Base-by-base conservation (phyloP, 2,329 filamentous ascomycete species). In the Colletotrichum lupini region DNA sequence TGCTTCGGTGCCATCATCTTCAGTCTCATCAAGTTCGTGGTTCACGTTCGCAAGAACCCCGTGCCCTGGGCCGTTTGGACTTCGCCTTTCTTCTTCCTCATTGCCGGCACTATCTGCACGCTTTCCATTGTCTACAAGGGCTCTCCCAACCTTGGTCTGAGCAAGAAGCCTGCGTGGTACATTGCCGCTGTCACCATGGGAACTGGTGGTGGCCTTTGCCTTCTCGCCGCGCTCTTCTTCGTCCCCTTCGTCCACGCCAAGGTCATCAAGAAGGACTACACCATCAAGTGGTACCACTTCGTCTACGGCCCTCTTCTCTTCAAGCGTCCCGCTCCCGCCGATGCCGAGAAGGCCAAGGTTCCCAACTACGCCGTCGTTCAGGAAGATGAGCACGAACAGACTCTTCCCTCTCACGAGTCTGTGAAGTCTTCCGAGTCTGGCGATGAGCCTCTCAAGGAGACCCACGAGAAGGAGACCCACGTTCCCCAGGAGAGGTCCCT, bases 71-170 rank as follows among this genome's bases (percentile, higher is more conserved):
- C 93, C 30, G 89, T 95, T 67, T 94, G 87, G 83, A 92, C 89
- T 64, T 91, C 92, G 1, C 93, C 93, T 11, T 90, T 93, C 83
- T 95, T 92, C 85, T 95, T 95, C 87, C 89, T 95, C 68, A 89
- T 95, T 72, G 92, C 93, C 68, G 92, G 87, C 68, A 94, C 92
- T 72, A 84, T 95, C 78, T 94, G 92, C 84, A 93, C 93, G 0
- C 87, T 95, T 5, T 94, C 92, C 56, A 91, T 95, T 77, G 93
- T 95, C 77, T 95, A 94, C 88, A 95, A 95, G 87, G 93, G 93
- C 37, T 94, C 93, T 11, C 92, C 93, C 28, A 91, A 86, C 72
- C 87, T 94, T 35, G 87, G 88, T 26, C 85, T 94, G 32, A 86
- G 84, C 84, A 89, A 92, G 83, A 93, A 92, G 86, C 91, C 93